Conservation (phyloP, 495 filamentous ascomycete genomes). For the Talaromyces stipitatus region DNA sequence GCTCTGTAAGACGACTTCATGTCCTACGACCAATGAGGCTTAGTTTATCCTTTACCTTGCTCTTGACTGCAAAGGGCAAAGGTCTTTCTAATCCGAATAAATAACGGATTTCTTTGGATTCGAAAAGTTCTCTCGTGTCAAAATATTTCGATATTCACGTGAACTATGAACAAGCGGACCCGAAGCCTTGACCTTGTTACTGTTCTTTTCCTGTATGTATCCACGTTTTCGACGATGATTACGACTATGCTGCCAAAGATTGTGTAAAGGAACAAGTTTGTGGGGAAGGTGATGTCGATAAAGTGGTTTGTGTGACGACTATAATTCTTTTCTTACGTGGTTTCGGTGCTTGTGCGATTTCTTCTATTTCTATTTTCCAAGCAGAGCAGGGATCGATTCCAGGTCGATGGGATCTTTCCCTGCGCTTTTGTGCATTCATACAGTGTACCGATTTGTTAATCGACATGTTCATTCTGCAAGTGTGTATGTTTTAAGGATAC, state of each 20-base stretch:
- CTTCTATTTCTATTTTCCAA: not conserved
- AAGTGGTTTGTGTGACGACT: not conserved
- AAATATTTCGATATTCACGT: conserved; percentile 9
- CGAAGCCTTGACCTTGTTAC: conserved; percentile 12
- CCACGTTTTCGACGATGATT: conserved; percentile 11
- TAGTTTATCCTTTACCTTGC: too few relatives aligned
- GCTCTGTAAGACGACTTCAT: not conserved
- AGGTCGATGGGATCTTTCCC: too few relatives aligned
- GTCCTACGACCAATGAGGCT: not conserved
- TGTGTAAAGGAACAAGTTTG: conserved; percentile 7
- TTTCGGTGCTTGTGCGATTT: not conserved
- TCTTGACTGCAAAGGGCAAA: too few relatives aligned
- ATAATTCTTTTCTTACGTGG: not conserved
- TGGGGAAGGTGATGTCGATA: not conserved
- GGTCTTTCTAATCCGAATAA: not conserved
- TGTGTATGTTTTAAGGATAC: not conserved
- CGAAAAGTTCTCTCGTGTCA: conserved; percentile 17
- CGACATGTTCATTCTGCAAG: not conserved
- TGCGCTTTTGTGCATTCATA: not conserved
- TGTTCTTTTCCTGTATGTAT: conserved; percentile 8
- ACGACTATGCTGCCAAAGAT: conserved; percentile 9
- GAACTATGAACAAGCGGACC: not conserved
- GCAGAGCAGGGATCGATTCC: not conserved
- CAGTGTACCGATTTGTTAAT: not conserved
- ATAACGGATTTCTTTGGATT: conserved; percentile 16